These are phyloP conservation scores for Venturia asperata DNA, from an alignment of 2,329 filamentous ascomycete genomes.

Conservation along the genomic window DNA sequence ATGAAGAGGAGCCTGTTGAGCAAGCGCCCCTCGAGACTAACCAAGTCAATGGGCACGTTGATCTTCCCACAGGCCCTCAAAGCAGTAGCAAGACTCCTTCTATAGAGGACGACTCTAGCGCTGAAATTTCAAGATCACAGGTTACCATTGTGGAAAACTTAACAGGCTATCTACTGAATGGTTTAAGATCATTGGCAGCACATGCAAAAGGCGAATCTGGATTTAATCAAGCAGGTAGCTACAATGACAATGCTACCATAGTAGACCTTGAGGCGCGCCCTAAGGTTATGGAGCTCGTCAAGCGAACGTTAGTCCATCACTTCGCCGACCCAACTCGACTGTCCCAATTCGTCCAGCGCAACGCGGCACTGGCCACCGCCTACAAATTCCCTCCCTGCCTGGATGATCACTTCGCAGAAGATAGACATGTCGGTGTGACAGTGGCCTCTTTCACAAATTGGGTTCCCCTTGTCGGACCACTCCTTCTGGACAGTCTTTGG, in stretches of 20 bases:
- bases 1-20: not conserved
- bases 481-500: slow-evolving; percentile 34
- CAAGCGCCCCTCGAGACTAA: not conserved
- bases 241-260: not conserved
- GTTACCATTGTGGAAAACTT: not conserved
- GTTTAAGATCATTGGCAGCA: not conserved
- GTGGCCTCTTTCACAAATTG: slow-evolving; percentile 30
- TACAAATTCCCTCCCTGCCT: not conserved
- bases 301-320: slow-evolving; percentile 12
- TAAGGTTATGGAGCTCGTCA: not conserved
- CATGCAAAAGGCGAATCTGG: not conserved
- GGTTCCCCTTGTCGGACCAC: slow-evolving; percentile 29
- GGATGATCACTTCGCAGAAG: not conserved
- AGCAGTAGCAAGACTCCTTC: not conserved
- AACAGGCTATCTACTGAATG: not conserved
- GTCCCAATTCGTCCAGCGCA: slow-evolving; percentile 22
- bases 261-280: not conserved
- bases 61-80: not conserved
- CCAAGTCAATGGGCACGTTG: not conserved
- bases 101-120: not conserved
- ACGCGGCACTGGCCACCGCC: not conserved
- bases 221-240: not conserved
- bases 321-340: slow-evolving; percentile 20
- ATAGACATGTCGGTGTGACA: not conserved
- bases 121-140: not conserved